Base-by-base conservation (phyloP, 805 yeast genomes). In the Vanderwaltozyma verrucispora region DNA sequence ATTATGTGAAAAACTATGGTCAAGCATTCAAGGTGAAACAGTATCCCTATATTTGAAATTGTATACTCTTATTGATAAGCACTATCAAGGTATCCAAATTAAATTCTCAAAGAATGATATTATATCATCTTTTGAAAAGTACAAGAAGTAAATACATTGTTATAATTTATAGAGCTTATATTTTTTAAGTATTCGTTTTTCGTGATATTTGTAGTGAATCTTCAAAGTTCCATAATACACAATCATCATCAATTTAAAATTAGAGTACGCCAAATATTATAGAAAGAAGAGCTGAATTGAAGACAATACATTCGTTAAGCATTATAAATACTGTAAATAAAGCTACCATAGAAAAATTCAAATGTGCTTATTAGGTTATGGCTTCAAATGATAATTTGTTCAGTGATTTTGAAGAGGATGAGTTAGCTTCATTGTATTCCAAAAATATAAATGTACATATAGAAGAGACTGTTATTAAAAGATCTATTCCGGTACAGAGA, bases 1-100 rank as follows among this genome's bases (percentile, higher is more conserved):
- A 32, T 53, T 84, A 29, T 60, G 77, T 28, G 75, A 72, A 28
- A 73, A 70, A 49, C 67, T 85, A 39, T 80, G 95, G 92, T 64
- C 69, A 13, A 76, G 81, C 15, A 60, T 83, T 40, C 85, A 80
- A 46, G 76, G 74, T 16, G 74, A 75, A 44, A 78, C 77, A 46
- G 70, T 73, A 16, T 65, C 69, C 6, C 63, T 74, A 19, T 74
- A 79, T 46, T 59, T 69, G 43, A 68, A 75, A 33, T 60, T 87
- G 40, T 69, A 68, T 44, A 62, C 65, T 1, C 65, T 82, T 15
- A 67, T 80, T 25, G 75, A 69, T 34, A 72, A 67, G 40, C 81
- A 79, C 46, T 68, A 66, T 38, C 64, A 65, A 36, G 80, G 76
- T 27, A 60, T 69, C n/a, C 73, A 67, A 27, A 57, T 65, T 26